Percentiles rank a stretch among this genome's conserved stretches.
Conservation (phyloP, 2,329 filamentous ascomycete genomes). For the Hirsutella thompsonii region DNA sequence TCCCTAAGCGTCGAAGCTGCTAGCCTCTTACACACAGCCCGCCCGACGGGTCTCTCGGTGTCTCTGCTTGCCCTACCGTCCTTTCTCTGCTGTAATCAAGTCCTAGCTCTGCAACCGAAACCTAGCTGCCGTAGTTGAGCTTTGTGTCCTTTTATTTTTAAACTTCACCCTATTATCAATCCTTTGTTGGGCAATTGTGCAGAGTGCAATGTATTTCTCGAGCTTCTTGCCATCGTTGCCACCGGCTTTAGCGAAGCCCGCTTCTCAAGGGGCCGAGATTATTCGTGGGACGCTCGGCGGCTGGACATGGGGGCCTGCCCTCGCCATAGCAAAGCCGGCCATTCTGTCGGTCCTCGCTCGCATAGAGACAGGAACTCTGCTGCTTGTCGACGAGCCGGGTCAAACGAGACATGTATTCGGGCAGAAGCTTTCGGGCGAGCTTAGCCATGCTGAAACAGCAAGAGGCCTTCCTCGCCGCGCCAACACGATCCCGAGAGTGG, state of each 20-base stretch:
- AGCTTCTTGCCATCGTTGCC: constrained; percentile 20
- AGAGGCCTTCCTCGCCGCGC: constrained; percentile 20
- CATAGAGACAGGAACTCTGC: constrained; percentile 33
- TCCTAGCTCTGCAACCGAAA: too few relatives aligned
- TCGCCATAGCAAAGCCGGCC: constrained; percentile 31
- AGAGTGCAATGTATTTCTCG: constrained; percentile 4
- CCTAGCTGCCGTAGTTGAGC: too few relatives aligned
- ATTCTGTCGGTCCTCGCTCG: constrained; percentile 31
- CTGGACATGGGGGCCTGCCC: constrained; percentile 32
- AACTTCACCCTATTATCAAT: too few relatives aligned
- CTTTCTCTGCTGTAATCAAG: too few relatives aligned
- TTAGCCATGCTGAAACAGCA: constrained; percentile 20
- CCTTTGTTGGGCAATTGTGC: too few relatives aligned
- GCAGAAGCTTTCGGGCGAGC: constrained; percentile 26
- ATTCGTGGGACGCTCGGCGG: constrained; percentile 28
- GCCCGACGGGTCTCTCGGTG: too few relatives aligned
- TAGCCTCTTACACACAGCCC: neutral
- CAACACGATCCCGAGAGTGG: constrained; percentile 27
- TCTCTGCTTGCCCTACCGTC: too few relatives aligned
- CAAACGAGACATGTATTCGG: constrained; percentile 30
- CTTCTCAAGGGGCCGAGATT: constrained; percentile 25
- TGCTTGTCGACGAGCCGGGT: constrained; percentile 32
- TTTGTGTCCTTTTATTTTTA: too few relatives aligned
- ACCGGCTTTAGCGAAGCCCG: constrained; percentile 21
- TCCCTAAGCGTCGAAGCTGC: neutral